Evolutionary conservation across 139 green algal genomes (phyloP).

Genomic region (Chlorella sp.): DNA sequence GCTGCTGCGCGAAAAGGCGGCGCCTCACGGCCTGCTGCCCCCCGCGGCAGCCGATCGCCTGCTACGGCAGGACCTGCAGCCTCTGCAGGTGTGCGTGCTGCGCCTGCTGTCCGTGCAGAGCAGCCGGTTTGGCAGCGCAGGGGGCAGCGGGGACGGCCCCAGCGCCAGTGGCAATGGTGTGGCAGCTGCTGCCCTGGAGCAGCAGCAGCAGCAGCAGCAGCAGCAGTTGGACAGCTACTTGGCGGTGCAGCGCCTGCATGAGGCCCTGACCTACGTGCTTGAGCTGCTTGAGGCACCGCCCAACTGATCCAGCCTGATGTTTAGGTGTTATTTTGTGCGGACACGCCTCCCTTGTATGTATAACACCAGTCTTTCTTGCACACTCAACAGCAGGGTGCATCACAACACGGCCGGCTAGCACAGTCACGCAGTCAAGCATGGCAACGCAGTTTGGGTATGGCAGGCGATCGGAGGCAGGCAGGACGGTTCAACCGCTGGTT

Average conservation of each 20-base stretch:
- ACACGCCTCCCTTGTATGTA: too few species aligned
- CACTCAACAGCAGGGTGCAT: too few species aligned
- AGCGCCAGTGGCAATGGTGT: not conserved
- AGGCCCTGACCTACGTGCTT: conserved; percentile 7
- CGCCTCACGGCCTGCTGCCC: not conserved
- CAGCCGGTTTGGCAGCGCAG: not conserved
- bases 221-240: conserved; percentile 18
- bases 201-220: not conserved
- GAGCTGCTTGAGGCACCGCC: conserved; percentile 4
- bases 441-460: too few species aligned
- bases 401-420: too few species aligned
- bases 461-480: too few species aligned
- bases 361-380: too few species aligned
- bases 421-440: too few species aligned
- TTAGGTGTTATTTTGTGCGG: too few species aligned
- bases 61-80: conserved; percentile 20
- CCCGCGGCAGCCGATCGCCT: not conserved
- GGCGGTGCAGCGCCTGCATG: conserved; percentile 32
- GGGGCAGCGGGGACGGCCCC: not conserved
- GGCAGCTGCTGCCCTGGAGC: too few species aligned
- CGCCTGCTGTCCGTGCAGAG: not conserved
- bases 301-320: too few species aligned
- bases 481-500: too few species aligned
- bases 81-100: conserved; percentile 3
- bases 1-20: conserved; percentile 29